Evolutionary conservation across 1,284 basidiomycete species (phyloP), one percentile per base, ranked within the genome.

Genomic region (Cystobasidiaceae sp.): DNA sequence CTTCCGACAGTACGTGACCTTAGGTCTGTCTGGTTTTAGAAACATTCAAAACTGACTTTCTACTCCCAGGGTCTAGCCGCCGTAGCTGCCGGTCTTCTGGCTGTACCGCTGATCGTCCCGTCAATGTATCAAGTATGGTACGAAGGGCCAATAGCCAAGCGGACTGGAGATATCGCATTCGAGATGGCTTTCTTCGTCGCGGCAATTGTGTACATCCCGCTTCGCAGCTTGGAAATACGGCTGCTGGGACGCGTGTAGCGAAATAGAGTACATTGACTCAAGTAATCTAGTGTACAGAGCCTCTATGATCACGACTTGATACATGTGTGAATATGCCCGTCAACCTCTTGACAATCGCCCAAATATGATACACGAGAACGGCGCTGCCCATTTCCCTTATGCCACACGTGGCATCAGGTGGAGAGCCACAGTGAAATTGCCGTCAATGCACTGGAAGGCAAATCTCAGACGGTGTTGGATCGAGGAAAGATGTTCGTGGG

Each of bases 101-200:
- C 59, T 28, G 5, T 46, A 19, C 27, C 61, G 9, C 51, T 61
- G 54, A 58, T 65, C 41, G 39, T 58, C 3, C 62, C 34, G 1
- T 62, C 44, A 4, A 28, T 37, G 21, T 19, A 41, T 30, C 34
- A 65, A 44, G 23, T 54, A 28, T 34, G 30, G 58, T 70, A 68
- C 68, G 68, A 66, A 70, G 57, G 76, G 0, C 75, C 77, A 0
- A 71, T 73, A 7, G 77, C 73, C 0, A 45, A 68, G 19, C 49
- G 57, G 11, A 67, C 71, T 0, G 77, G 77, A 3, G 77, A 78
- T 64, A 69, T 78, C 5, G 77, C 74, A 1, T 77, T 78, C 63
- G 76, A 77, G 44, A 67, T 76, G 33, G 77, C 75, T 4, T 69
- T 78, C 45, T 71, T 70, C 2, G 70, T 74, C 1, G 71, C 73